These are phyloP conservation scores for Plectranthus barbatus DNA, from an alignment of 257 asterid genomes.

Conservation along the genomic window DNA sequence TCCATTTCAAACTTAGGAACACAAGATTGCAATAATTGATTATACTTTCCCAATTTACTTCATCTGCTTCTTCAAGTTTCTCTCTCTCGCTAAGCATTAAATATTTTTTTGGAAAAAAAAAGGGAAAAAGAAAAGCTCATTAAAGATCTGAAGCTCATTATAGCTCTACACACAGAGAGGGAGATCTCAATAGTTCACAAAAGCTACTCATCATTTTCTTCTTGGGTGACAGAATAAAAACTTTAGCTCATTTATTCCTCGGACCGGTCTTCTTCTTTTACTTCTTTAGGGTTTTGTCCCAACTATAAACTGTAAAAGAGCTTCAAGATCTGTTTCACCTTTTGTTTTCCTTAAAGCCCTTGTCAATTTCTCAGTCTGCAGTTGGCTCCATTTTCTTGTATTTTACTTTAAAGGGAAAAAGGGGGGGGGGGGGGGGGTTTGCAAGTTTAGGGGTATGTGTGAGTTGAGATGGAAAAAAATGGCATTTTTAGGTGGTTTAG, in stretches of 20 bases:
- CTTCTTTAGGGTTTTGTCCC: conserved; percentile 35
- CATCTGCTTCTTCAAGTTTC: conserved; percentile 10
- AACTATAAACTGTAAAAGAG: conserved; percentile 16
- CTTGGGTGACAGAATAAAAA: conserved; percentile 12
- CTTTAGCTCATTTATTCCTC: conserved; percentile 47
- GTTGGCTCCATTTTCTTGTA: conserved; percentile 13
- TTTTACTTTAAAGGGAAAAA: conserved; percentile 2
- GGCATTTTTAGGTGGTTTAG: conserved; percentile 24
- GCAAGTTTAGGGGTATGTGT: conserved; percentile 17
- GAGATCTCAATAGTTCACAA: conserved; percentile 40
- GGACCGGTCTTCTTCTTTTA: conserved; percentile 38
- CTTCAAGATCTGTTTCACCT: conserved; percentile 56
- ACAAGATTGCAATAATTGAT: conserved; percentile 38
- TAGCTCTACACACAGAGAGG: conserved; percentile 35
- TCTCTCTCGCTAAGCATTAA: conserved; percentile 3
- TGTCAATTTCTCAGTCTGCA: conserved; percentile 12
- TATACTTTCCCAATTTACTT: conserved; percentile 26
- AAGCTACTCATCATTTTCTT: conserved; percentile 46
- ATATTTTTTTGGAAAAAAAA: conserved; percentile 1
- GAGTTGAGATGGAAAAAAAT: conserved; percentile 48
- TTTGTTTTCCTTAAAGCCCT: conserved; percentile 20
- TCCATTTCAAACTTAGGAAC: conserved; percentile 11
- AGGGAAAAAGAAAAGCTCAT: conserved; percentile 13
- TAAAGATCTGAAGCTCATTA: conserved; percentile 46
- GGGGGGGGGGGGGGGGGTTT: too few relatives aligned